phyloP scores from a whole-genome alignment of 305 asterid genomes.

The Solanum hybrid region DNA sequence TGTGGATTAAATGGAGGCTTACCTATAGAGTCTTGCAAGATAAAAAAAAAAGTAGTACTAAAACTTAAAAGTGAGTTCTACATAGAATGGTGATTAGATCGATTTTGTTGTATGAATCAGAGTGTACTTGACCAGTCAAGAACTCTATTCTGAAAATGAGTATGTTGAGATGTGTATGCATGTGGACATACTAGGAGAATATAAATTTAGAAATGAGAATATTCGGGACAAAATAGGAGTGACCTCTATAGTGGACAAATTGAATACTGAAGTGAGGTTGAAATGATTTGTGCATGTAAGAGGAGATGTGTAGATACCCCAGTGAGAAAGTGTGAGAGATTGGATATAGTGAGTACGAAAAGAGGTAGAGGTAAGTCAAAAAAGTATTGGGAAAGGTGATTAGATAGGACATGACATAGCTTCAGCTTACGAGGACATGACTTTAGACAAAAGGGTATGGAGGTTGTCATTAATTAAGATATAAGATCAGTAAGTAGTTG shows the following conservation, averaged over 20 bases:
- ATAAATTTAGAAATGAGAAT: background rate
- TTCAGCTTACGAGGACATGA: background rate
- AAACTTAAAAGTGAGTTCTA: background rate
- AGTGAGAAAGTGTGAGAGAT: background rate
- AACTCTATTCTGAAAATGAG: background rate
- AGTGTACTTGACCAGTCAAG: too few species aligned
- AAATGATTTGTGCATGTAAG: background rate
- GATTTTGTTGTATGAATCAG: background rate
- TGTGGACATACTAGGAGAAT: background rate
- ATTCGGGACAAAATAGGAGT: background rate
- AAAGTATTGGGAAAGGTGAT: background rate
- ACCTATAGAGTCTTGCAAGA: background rate
- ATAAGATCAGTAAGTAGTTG: background rate
- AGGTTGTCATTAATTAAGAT: background rate
- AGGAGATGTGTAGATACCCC: background rate
- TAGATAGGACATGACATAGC: background rate
- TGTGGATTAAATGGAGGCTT: background rate
- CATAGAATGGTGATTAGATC: background rate
- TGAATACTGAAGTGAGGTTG: background rate
- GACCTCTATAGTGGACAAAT: background rate
- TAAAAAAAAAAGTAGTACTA: background rate
- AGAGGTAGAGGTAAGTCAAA: background rate
- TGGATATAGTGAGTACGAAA: background rate
- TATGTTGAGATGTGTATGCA: background rate
- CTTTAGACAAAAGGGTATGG: background rate